A percentile compares a stretch with the other conserved stretches of the same genome.
Evolutionary conservation across 177 flowering plant genomes (phyloP).

Genomic region (Vitis hybrid): DNA sequence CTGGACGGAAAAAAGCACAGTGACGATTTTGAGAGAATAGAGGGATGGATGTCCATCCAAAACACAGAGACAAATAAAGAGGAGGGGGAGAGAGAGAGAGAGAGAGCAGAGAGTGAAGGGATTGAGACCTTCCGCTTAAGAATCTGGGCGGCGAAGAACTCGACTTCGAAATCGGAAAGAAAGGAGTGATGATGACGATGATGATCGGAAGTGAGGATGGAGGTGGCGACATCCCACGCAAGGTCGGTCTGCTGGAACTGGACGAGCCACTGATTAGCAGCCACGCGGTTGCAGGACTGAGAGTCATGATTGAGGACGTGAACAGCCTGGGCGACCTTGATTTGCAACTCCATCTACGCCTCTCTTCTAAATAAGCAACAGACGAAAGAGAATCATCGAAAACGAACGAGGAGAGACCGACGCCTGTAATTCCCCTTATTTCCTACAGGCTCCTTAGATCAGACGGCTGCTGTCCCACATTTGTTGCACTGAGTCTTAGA

Average conservation of each 20-base stretch:
- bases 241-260: slow-evolving; percentile 84
- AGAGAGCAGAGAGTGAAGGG: background rate
- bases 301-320: slow-evolving; percentile 83
- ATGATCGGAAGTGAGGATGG: slow-evolving; percentile 64
- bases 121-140: slow-evolving; percentile 77
- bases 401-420: too few species aligned
- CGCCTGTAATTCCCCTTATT: too few species aligned
- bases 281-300: slow-evolving; percentile 82
- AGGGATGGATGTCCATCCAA: too few species aligned
- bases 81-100: background rate
- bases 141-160: slow-evolving; percentile 95
- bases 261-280: slow-evolving; percentile 96
- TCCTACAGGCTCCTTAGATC: too few species aligned
- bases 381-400: too few species aligned
- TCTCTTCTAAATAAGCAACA: slow-evolving; percentile 3
- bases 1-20: too few species aligned
- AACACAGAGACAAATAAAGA: background rate
- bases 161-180: slow-evolving; percentile 57
- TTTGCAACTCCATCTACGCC: slow-evolving; percentile 49
- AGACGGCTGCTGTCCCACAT: too few species aligned
- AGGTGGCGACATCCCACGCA: slow-evolving; percentile 84
- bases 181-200: slow-evolving; percentile 13
- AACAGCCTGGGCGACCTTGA: slow-evolving; percentile 84
- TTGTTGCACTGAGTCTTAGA: too few species aligned
- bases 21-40: too few species aligned